phyloP scores from a whole-genome alignment of 495 filamentous ascomycete genomes.

The Filosporella fistucella region DNA sequence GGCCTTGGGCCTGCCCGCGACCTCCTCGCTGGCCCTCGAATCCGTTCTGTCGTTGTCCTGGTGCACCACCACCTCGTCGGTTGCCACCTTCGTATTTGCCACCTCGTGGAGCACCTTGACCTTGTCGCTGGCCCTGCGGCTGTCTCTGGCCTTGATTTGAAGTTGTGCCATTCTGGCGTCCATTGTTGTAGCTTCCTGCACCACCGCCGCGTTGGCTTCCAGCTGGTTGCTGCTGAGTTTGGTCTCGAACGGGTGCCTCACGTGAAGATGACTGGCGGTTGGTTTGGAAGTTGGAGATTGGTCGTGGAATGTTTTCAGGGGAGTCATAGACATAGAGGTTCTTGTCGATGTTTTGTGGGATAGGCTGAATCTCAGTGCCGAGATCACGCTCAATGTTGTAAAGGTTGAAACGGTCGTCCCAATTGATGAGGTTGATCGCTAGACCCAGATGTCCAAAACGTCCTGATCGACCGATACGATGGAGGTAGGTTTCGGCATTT shows the following conservation, averaged over 20 bases:
- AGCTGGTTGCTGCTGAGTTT: slow-evolving; percentile 23
- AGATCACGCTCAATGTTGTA: slow-evolving; percentile 98
- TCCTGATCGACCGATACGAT: slow-evolving; percentile 96
- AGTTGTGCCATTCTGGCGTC: slow-evolving; percentile 20
- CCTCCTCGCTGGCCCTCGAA: slow-evolving; percentile 39
- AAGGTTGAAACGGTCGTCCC: slow-evolving; percentile 98
- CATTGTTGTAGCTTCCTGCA: slow-evolving; percentile 12
- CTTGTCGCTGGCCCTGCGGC: slow-evolving; percentile 26
- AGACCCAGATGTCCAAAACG: slow-evolving; percentile 96
- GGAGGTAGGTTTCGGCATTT: slow-evolving; percentile 98
- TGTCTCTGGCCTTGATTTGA: slow-evolving; percentile 30
- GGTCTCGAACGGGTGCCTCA: slow-evolving; percentile 22
- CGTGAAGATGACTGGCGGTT: slow-evolving; percentile 21
- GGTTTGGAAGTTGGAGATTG: slow-evolving; percentile 44
- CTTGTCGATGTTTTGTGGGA: slow-evolving; percentile 93
- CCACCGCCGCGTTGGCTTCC: slow-evolving; percentile 19
- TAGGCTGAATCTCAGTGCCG: slow-evolving; percentile 94
- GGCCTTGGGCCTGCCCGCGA: slow-evolving; percentile 33
- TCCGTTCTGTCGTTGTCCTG: slow-evolving; percentile 32
- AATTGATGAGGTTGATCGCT: slow-evolving; percentile 98
- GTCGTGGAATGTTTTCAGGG: slow-evolving; percentile 88
- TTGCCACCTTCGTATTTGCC: slow-evolving; percentile 32
- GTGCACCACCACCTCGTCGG: slow-evolving; percentile 29
- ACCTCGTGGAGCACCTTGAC: slow-evolving; percentile 17
- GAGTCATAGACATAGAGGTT: slow-evolving; percentile 97